These are phyloP conservation scores for Jamesozyma rosinii DNA, from an alignment of 805 yeast species.

Conservation along the genomic window DNA sequence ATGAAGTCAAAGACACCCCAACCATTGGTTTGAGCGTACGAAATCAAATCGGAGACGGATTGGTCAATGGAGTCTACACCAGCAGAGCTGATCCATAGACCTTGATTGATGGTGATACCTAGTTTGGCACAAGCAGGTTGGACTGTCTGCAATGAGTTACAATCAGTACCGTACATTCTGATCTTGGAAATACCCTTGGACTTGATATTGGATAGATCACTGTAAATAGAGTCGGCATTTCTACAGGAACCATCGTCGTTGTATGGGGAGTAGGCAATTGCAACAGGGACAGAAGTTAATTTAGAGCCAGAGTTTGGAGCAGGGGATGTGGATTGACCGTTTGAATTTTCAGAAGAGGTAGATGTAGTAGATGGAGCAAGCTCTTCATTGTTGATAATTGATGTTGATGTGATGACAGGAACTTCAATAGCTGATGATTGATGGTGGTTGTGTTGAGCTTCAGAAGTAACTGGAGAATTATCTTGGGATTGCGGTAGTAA, in stretches of 20 bases:
- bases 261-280: conserved; percentile 75
- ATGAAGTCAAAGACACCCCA: conserved; percentile 73
- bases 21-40: conserved; percentile 41
- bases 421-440: not conserved
- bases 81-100: conserved; percentile 62
- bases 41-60: conserved; percentile 45
- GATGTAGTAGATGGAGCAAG: conserved; percentile 5
- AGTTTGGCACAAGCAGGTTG: conserved; percentile 48
- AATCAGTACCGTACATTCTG: conserved; percentile 83
- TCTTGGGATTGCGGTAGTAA: not conserved
- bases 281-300: conserved; percentile 39
- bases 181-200: conserved; percentile 55
- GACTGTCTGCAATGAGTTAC: conserved; percentile 57
- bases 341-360: conserved; percentile 9
- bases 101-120: conserved; percentile 74
- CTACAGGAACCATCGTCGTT: conserved; percentile 61
- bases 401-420: not conserved
- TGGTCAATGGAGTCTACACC: conserved; percentile 67
- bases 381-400: not conserved
- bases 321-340: conserved; percentile 5
- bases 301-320: conserved; percentile 6
- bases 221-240: conserved; percentile 39
- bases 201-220: conserved; percentile 51
- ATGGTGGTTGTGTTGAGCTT: not conserved
- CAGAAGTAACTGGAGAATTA: not conserved